A percentile compares a stretch with the other conserved stretches of the same genome.
Conservation (phyloP, 164 flowering plant genomes). For the Houttuynia cordata region DNA sequence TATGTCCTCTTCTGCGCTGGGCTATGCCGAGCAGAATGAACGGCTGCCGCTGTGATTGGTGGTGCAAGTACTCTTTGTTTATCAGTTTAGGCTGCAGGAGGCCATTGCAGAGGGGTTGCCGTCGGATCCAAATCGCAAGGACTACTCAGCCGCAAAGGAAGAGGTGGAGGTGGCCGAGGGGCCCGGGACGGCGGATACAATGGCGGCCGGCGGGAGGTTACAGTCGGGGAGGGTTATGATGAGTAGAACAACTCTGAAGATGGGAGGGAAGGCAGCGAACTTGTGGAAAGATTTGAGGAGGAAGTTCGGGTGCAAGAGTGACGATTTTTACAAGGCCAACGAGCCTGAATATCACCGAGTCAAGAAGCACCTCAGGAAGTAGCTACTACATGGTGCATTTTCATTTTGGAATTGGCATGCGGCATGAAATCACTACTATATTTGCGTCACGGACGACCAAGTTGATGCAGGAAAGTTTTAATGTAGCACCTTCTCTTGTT, state of each 20-base stretch:
- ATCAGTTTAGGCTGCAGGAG: slow-evolving; percentile 50
- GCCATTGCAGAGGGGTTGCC: slow-evolving; percentile 15
- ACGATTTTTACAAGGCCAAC: neutral
- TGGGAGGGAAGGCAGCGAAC: slow-evolving; percentile 19
- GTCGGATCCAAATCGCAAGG: slow-evolving; percentile 11
- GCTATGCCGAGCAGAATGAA: slow-evolving; percentile 62
- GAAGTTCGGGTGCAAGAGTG: slow-evolving; percentile 41
- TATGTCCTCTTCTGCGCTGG: slow-evolving; percentile 46
- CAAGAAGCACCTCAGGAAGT: neutral
- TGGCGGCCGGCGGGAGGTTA: slow-evolving; percentile 2
- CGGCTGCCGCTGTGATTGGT: slow-evolving; percentile 49
- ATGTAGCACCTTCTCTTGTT: too few relatives aligned
- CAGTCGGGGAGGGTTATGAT: slow-evolving; percentile 21
- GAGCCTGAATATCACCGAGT: neutral
- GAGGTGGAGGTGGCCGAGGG: slow-evolving; percentile 7
- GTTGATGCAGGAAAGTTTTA: too few relatives aligned
- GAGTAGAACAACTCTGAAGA: too few relatives aligned
- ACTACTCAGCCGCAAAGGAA: neutral
- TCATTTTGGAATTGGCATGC: too few relatives aligned
- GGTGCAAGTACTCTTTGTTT: slow-evolving; percentile 50
- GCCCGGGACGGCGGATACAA: slow-evolving; percentile 18
- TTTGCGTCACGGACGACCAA: too few relatives aligned
- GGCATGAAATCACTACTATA: too few relatives aligned
- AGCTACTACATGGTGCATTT: too few relatives aligned
- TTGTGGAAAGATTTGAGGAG: slow-evolving; percentile 69